These are phyloP conservation scores for Neonectria punicea DNA, from an alignment of 2,329 filamentous ascomycete genomes.

Conservation along the genomic window DNA sequence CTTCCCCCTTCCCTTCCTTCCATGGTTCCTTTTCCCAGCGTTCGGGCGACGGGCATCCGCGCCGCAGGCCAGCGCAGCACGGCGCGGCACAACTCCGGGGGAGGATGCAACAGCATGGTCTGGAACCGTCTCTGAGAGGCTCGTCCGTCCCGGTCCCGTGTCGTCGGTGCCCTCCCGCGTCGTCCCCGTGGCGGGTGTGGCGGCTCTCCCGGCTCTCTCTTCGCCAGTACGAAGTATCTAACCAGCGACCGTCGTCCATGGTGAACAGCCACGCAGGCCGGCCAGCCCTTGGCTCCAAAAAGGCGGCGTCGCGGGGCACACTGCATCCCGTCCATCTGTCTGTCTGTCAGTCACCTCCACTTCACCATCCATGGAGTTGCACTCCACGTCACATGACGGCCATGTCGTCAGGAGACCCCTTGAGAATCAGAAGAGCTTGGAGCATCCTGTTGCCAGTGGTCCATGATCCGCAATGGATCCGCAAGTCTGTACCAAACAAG, in stretches of 20 bases:
- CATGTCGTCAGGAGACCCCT: not conserved
- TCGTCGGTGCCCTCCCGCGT: constrained; percentile 40
- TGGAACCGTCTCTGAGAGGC: constrained; percentile 30
- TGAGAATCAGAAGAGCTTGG: not conserved
- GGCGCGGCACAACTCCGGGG: not conserved
- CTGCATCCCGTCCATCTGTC: not conserved
- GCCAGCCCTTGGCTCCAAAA: not conserved
- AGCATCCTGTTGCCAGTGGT: not conserved
- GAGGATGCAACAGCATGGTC: constrained; percentile 11
- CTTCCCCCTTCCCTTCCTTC: constrained; percentile 10
- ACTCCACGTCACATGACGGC: not conserved
- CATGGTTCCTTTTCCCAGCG: constrained; percentile 25
- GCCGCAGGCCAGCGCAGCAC: not conserved
- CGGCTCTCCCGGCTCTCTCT: constrained; percentile 21
- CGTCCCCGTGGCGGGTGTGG: constrained; percentile 26
- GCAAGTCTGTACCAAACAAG: not conserved
- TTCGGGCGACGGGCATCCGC: constrained; percentile 14
- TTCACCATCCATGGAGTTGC: not conserved
- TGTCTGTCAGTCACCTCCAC: not conserved
- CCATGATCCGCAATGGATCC: not conserved
- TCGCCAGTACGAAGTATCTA: not conserved
- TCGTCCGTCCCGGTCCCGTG: constrained; percentile 45
- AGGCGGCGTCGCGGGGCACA: not conserved
- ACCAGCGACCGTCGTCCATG: constrained; percentile 5
- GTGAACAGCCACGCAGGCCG: not conserved